Conservation (phyloP, 768 basidiomycete genomes). For the Rhodosporidiobolus sp. region DNA sequence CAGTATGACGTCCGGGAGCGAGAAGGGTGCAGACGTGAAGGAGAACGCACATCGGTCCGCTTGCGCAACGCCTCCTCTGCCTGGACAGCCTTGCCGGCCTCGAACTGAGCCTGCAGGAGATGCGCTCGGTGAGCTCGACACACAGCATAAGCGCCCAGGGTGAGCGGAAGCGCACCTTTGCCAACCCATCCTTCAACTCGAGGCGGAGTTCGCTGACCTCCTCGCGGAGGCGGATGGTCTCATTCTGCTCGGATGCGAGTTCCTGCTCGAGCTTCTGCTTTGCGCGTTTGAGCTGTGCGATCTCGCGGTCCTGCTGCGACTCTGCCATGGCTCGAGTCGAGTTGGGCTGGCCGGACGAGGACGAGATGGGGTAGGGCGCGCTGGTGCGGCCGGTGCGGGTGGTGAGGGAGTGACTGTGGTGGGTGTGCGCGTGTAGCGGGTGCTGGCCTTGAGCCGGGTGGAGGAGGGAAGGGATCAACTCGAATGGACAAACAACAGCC, state of each 20-base stretch:
- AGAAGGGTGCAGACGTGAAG: background rate
- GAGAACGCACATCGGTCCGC: slow-evolving; percentile 17
- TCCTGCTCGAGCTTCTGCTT: slow-evolving; percentile 15
- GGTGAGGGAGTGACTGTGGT: no score
- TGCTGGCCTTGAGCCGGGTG: background rate
- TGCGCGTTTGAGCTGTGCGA: slow-evolving; percentile 14
- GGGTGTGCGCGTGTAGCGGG: background rate
- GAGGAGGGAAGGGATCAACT: background rate
- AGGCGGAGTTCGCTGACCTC: slow-evolving; percentile 1
- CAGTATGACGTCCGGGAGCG: accelerated
- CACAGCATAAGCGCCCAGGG: background rate
- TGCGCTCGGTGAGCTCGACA: background rate
- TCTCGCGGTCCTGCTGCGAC: slow-evolving; percentile 6
- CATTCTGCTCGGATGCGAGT: slow-evolving; percentile 12
- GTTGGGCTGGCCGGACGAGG: background rate
- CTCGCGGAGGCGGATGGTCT: background rate
- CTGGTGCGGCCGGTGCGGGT: no score
- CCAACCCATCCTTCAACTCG: background rate
- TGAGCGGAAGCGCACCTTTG: background rate
- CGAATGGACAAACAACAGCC: no score
- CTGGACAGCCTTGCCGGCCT: slow-evolving; percentile 4
- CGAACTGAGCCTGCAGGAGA: slow-evolving; percentile 9
- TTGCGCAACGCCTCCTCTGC: slow-evolving; percentile 17
- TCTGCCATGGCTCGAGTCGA: slow-evolving; percentile 1
- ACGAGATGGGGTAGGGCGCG: no score